Conservation (phyloP, 805 yeast genomes). For the Wickerhamomyces mucosus region DNA sequence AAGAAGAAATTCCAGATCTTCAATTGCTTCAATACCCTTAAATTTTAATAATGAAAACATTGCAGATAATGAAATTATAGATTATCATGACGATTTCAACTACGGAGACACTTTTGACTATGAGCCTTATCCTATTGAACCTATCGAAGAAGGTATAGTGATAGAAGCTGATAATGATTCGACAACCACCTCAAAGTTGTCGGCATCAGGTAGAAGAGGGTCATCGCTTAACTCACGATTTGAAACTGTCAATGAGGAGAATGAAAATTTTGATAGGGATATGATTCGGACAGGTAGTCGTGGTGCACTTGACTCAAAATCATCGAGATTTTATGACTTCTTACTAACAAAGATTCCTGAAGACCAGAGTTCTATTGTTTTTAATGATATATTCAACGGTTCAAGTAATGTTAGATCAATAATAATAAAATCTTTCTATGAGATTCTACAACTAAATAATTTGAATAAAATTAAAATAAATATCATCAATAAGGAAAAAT, state of each 20-base stretch:
- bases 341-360: slow-evolving; percentile 1
- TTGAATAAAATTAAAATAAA: slow-evolving; percentile 10
- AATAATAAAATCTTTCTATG: slow-evolving; percentile 19
- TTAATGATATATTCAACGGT: slow-evolving; percentile 10
- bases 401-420: slow-evolving; percentile 7
- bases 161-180: too few relatives aligned
- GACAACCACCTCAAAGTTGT: too few relatives aligned
- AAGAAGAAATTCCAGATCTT: slow-evolving; percentile 17
- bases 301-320: slow-evolving; percentile 9
- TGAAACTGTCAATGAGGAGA: slow-evolving; percentile 10
- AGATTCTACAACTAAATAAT: slow-evolving; percentile 18
- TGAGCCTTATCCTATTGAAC: too few relatives aligned
- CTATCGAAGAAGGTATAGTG: too few relatives aligned
- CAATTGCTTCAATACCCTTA: neutral
- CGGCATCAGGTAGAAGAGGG: slow-evolving; percentile 12
- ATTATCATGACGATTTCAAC: neutral
- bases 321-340: neutral
- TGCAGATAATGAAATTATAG: too few relatives aligned
- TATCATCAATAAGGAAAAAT: neutral
- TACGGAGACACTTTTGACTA: slow-evolving; percentile 5
- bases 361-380: slow-evolving; percentile 4
- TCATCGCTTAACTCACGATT: slow-evolving; percentile 10
- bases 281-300: too few relatives aligned
- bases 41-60: too few relatives aligned
- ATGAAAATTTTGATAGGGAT: slow-evolving; percentile 3